Base-by-base conservation (phyloP, 768 basidiomycete species). In the Leucocoprinus leucothites region DNA sequence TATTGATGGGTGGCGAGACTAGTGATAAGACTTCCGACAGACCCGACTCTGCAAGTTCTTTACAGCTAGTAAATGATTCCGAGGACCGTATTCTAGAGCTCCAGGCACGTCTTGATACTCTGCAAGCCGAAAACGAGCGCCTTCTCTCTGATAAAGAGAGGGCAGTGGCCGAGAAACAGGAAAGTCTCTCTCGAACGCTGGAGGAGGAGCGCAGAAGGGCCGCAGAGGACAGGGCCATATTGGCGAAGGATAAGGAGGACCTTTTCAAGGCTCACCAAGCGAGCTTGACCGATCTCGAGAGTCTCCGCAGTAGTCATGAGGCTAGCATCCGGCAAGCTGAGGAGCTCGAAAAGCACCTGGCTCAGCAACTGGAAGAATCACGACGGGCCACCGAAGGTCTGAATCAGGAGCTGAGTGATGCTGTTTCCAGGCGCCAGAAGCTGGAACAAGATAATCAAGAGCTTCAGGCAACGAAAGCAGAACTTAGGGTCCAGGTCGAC, bases 51-150 rank as follows among this genome's bases (percentile, higher is more conserved):
- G 71, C 72, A 11, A 65, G 75, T 11, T 79, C 77, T 3, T 58
- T 64, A 31, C 60, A 65, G 14, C 72, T 74, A 38, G 16, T n/a
- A 1, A 51, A 63, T 9, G 49, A 58, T 13, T 60, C 63, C 0
- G 78, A 79, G 22, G 68, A 80, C 45, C 69, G 67, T 9, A 55
- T 77, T 6, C 74, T 76, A 19, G 68, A 70, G 57, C 69, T 81
- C 45, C 80, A 77, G 48, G 78, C 70, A 4, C 74, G 81, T 18
- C 63, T 91, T 28, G 79, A 84, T 54, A 77, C 80, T 1, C 73
- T 89, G 8, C 87, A 91, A 64, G 82, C 81, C 53, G 90, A 93
- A 65, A 89, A 86, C 56, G 74, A 75, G 48, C 79, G 84, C 19
- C 70, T 93, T 25, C 79, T 78, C 50, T 60, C 67, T 19, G 61